Conservation (phyloP, 225 moss, liverwort and hornwort species). For the Ulota crispa region DNA sequence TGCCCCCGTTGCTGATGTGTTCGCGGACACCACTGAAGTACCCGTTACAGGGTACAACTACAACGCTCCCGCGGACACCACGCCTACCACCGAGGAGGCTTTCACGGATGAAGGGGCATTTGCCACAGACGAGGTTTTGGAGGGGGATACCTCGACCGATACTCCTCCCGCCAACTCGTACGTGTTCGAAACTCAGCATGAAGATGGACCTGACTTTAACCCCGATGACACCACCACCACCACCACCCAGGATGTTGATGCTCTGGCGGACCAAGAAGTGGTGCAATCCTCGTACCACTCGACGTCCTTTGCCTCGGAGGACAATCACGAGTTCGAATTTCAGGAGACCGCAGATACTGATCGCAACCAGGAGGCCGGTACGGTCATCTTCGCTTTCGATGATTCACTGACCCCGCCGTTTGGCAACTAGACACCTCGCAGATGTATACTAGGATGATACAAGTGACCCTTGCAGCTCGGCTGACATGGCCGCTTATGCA, state of each 20-base stretch:
- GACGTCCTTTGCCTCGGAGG: neutral
- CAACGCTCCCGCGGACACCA: neutral
- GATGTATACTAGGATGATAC: too few relatives aligned
- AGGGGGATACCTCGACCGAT: neutral
- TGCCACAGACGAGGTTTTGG: conserved; percentile 8
- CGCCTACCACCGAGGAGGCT: conserved; percentile 1
- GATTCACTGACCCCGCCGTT: conserved; percentile 4
- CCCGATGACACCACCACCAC: neutral
- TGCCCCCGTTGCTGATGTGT: neutral
- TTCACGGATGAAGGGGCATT: neutral
- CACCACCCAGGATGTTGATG: neutral
- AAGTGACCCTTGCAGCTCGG: neutral
- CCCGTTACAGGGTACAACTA: conserved; percentile 14
- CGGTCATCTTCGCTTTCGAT: conserved; percentile 17
- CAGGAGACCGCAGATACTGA: neutral
- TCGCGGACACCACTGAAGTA: neutral
- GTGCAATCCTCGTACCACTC: neutral
- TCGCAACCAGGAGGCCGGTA: neutral
- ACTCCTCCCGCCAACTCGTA: neutral
- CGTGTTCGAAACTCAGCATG: neutral
- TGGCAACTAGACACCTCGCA: neutral
- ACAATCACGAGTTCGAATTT: neutral
- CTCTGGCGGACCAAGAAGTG: neutral
- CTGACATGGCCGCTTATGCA: neutral
- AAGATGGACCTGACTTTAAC: neutral